Evolutionary conservation across 768 basidiomycete genomes (phyloP), one percentile per base, ranked within the genome.

Genomic region (Lactarius hatsudake): DNA sequence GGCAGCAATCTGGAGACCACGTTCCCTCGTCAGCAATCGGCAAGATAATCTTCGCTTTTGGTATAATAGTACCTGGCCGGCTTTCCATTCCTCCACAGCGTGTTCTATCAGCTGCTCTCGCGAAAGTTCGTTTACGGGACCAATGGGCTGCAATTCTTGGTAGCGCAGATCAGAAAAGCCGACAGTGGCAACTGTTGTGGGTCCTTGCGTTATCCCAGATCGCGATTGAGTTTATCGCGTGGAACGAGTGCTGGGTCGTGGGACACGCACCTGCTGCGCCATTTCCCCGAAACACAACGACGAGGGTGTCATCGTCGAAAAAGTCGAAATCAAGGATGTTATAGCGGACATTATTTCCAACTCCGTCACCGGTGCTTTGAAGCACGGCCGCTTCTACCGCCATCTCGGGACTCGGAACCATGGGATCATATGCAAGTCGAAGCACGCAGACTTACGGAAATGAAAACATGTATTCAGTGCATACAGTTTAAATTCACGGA

Each of bases 271-370:
- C 82, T 73, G 80, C 74, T 64, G 74, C 75, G 66, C 76, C 78
- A 64, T 78, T 78, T 74, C 76, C 75, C 75, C 83, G 84, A 78
- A 84, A 88, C 67, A 90, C 82, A 69, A 91, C 79, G 71, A 91
- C 81, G 67, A 91, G 74, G 72, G 76, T 79, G 75, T 87, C 84
- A 71, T 91, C 87, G 79, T 93, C 91, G 76, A 94, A 91, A 78
- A 93, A 93, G 63, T 91, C 88, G 53, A 79, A 82, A 72, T 88
- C 87, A 74, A 91, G 74, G 55, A 91, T 71, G 66, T 87, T 81
- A 72, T 87, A 75, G 71, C 80, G 78, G 63, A 66, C 73, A 70
- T 71, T 71, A 55, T 70, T 78, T 67, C 76, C 79, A 75, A 79
- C 74, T 70, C 74, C 76, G 61, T 70, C 69, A 79, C 81, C 74